Evolutionary conservation across 139 green algal species (phyloP), one percentile per base, ranked within the genome.

Genomic region (Astrephomene gubernaculifera): DNA sequence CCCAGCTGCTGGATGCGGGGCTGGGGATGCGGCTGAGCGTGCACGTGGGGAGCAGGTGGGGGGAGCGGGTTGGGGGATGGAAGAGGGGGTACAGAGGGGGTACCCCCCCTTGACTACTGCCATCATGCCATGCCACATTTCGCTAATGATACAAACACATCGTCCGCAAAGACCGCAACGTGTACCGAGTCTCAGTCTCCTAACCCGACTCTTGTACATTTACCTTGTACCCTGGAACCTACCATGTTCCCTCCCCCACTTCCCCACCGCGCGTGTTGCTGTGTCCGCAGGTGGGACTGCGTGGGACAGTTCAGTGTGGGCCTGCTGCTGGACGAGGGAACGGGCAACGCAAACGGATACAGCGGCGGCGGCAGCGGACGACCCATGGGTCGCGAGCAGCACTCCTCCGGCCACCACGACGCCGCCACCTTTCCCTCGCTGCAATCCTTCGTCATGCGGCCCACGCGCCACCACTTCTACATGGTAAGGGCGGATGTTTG

Each of bases 1-100:
- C 69, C 4, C 35, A 65, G 0, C 44, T 91, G 84, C 53, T 91
- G 60, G 88, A 91, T 67, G 43, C 60, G 36, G 84, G 75, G 36
- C 73, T 91, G 38, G n/a, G 71, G 4, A 80, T 91, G 36, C 67
- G 84, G 17, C 49, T 91, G 10, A 69, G 39, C 31, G 67, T 91
- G 35, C 83, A 85, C 54, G 88, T 89, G 54, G 84, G 84, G 49
- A 44, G 25, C 41, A 83, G 76, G 76, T 83, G 76, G 3, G 76
- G 1, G 65, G 35, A 14, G 64, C 7, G 14, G 33, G 60, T 19
- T 14, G 22, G 25, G 60, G 22, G 29, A n/a, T n/a, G n/a, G n/a
- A n/a, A n/a, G n/a, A n/a, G n/a, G n/a, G n/a, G n/a, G n/a, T n/a
- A n/a, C n/a, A n/a, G n/a, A n/a, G n/a, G n/a, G n/a, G n/a, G n/a